Percentiles rank a stretch among this genome's conserved stretches.
Evolutionary conservation across 257 asterid species (phyloP).

Genomic region (Nicotiana knightiana): DNA sequence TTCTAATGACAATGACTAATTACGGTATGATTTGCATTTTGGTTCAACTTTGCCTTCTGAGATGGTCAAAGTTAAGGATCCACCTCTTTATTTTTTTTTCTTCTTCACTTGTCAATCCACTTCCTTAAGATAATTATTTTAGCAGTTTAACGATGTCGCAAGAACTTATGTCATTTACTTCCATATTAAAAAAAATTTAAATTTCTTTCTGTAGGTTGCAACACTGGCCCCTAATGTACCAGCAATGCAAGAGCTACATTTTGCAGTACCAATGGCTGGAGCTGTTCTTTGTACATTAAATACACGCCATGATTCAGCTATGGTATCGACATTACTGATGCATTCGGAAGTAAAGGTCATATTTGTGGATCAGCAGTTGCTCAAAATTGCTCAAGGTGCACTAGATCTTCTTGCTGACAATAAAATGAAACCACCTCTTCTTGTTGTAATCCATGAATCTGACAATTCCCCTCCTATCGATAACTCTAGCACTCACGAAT

Average conservation of each 20-base stretch:
- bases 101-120: too few species aligned
- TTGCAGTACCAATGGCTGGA: slow-evolving; percentile 8
- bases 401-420: background rate
- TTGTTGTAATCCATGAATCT: background rate
- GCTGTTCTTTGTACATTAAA: slow-evolving; percentile 2
- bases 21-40: too few species aligned
- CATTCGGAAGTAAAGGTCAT: background rate
- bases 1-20: too few species aligned
- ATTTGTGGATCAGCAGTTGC: slow-evolving; percentile 5
- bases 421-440: background rate
- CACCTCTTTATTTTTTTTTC: too few species aligned
- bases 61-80: too few species aligned
- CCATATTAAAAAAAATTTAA: background rate
- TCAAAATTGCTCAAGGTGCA: background rate
- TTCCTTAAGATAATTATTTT: too few species aligned
- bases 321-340: slow-evolving; percentile 1
- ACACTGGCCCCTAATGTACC: slow-evolving; percentile 7
- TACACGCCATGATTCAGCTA: slow-evolving; percentile 6
- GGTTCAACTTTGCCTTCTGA: too few species aligned
- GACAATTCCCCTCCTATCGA: background rate
- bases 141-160: too few species aligned
- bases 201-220: background rate
- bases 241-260: slow-evolving; percentile 11
- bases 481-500: background rate
- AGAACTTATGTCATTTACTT: background rate